phyloP scores from a whole-genome alignment of 805 yeast genomes.

The Monosporozyma servazzii region DNA sequence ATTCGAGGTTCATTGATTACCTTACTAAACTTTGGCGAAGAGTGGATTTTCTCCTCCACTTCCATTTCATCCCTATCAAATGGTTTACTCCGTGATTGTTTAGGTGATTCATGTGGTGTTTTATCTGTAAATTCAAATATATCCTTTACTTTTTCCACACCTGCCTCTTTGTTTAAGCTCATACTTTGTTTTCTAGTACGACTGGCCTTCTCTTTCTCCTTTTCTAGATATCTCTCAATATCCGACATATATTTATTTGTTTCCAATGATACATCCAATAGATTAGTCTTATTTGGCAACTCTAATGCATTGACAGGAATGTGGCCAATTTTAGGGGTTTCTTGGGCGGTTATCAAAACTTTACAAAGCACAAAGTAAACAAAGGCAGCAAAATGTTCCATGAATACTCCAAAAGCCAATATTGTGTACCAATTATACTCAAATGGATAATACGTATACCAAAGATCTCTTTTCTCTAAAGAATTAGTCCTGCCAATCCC shows the following conservation, averaged over 20 bases:
- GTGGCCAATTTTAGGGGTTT: neutral
- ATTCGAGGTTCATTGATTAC: conserved; percentile 2
- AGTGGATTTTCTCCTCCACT: neutral
- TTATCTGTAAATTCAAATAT: neutral
- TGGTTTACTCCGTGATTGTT: neutral
- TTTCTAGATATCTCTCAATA: neutral
- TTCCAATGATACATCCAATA: conserved; percentile 5
- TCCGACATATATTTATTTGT: conserved; percentile 8
- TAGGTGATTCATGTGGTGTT: neutral
- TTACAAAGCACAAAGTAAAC: conserved; percentile 6
- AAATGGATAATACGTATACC: conserved; percentile 21
- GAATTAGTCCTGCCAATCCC: conserved; percentile 13
- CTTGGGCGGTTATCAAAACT: neutral
- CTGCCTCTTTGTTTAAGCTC: neutral
- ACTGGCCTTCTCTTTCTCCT: neutral
- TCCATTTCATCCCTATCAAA: neutral
- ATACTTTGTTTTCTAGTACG: neutral
- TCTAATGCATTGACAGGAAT: neutral
- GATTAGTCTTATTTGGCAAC: conserved; percentile 6
- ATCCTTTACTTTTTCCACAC: conserved; percentile 1
- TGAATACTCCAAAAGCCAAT: conserved; percentile 26
- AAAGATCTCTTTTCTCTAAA: conserved; percentile 14
- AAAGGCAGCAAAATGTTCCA: conserved; percentile 24
- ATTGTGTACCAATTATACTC: conserved; percentile 29
- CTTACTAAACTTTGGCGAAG: conserved; percentile 1